phyloP scores from a whole-genome alignment of 768 basidiomycete species.

The Serendipita sp. region DNA sequence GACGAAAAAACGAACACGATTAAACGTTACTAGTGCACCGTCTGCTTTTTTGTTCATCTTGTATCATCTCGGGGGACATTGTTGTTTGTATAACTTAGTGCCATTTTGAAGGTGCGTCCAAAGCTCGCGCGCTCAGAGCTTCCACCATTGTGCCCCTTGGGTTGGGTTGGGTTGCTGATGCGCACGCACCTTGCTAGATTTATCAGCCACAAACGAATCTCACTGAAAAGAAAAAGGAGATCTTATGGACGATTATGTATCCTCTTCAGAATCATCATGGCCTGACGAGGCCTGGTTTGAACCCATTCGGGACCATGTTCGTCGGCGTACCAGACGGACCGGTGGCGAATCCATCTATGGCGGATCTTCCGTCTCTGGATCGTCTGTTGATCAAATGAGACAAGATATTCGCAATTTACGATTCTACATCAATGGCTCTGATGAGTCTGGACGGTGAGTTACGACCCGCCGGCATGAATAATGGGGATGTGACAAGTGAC shows the following conservation, averaged over 20 bases:
- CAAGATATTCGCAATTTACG: neutral
- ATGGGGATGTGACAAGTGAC: too few relatives aligned
- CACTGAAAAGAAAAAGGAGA: neutral
- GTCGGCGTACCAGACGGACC: neutral
- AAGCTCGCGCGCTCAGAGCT: too few relatives aligned
- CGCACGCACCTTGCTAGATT: too few relatives aligned
- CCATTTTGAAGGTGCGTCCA: too few relatives aligned
- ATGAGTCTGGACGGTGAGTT: neutral
- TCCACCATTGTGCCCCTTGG: too few relatives aligned
- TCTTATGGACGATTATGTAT: neutral
- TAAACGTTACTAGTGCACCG: too few relatives aligned
- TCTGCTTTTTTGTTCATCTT: too few relatives aligned
- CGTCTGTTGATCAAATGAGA: neutral
- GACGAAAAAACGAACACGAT: too few relatives aligned
- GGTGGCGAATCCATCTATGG: neutral
- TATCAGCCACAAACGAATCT: too few relatives aligned
- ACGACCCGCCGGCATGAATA: neutral
- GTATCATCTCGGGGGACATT: too few relatives aligned
- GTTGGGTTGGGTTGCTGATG: too few relatives aligned
- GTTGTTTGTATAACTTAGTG: too few relatives aligned
- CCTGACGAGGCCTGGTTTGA: neutral
- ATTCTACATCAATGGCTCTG: neutral
- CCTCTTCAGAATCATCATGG: conserved; percentile 6
- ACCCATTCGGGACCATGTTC: conserved; percentile 5
- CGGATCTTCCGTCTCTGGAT: neutral